Base-by-base conservation (phyloP, 2,329 filamentous ascomycete genomes). In the Coniella vitis region DNA sequence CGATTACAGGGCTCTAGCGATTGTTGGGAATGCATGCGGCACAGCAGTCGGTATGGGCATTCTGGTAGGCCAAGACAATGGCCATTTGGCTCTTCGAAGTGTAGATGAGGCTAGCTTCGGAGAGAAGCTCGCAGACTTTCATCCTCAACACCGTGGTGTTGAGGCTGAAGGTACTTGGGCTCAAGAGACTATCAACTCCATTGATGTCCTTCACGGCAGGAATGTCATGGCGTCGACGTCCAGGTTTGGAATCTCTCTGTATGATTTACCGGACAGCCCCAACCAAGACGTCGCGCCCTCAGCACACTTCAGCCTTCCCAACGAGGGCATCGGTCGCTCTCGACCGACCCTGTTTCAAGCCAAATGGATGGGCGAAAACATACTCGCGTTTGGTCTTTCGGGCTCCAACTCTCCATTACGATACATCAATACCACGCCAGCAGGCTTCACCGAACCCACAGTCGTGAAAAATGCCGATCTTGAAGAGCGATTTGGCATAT, bases 1-100 rank as follows among this genome's bases (percentile, higher is more conserved):
- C 47, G 76, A 80, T 47, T 66, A 76, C 5, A 76, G 69, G 2
- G 65, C 71, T 3, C 56, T 79, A 1, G 66, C 67, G 0, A 62
- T 78, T 17, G 57, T 76, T 4, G 66, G 70, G 34, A 57, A 63
- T 4, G 47, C 36, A n/a, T 34, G 41, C 7, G 56, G 48, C 14
- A 50, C 38, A 7, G 54, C 58, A 3, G 58, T 54, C 3, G 47
- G 50, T 14, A 56, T 67, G 14, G 63, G 67, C 2, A 55, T 76
- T 1, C 55, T 77, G 2, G 68, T 72, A 0, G 76, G 74, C 4
- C 65, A 76, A 31, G 72, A 75, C 1, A 75, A 72, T 53, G 76
- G 76, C 1, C 63, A 72, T 16, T 57, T 80, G 4, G 62, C 69
- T 7, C 56, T 79, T 2, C 52, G 75, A 7, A 71, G 70, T 3